Evolutionary conservation across 2,329 filamentous ascomycete genomes (phyloP), one percentile per base, ranked within the genome.

Genomic region (Pseudogymnoascus destructans): DNA sequence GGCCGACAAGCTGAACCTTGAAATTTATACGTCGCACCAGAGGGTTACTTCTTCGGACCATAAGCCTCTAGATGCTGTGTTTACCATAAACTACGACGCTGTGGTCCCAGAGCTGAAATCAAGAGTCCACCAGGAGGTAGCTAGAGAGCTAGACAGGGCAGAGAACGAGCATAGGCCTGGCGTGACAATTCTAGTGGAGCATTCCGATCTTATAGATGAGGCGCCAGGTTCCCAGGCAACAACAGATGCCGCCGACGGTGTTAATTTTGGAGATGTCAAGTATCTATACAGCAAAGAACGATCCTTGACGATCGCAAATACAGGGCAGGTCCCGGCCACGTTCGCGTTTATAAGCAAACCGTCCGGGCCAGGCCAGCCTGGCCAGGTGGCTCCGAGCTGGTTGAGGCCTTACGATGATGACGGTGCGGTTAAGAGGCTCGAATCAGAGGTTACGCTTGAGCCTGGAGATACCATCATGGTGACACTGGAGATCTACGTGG

Each of bases 31-130:
- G 0, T 92, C 91, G 0, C 89, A 97, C 66, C 93, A 97, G 70
- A 80, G 87, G 15, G 85, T 98, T 21, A 80, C 88, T 13, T 95
- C 92, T 0, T 97, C 92, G 0, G 93, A 98, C 66, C 93, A 98
- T 72, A 98, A 98, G 69, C 95, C 93, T 0, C 74, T 98, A 1
- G 81, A 85, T 60, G 89, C 90, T 0, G 75, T 91, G 0, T 97
- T 97, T 67, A 85, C 81, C 0, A 72, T 98, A 6, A 85, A 86
- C 46, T 96, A 93, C 67, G 88, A 96, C 62, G 86, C 88, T 0
- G 87, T 95, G 0, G 83, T 95, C 0, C 87, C 90, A 0, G 85
- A 92, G 25, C 74, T 95, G 23, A 96, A 95, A 69, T 82, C 89
- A 1, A 85, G 82, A 62, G 77, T 97, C 0, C 87, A 95, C 61